A percentile compares a stretch with the other conserved stretches of the same genome.
phyloP scores from a whole-genome alignment of 108 stramenopile species.

The Cyclotella kingstonii region DNA sequence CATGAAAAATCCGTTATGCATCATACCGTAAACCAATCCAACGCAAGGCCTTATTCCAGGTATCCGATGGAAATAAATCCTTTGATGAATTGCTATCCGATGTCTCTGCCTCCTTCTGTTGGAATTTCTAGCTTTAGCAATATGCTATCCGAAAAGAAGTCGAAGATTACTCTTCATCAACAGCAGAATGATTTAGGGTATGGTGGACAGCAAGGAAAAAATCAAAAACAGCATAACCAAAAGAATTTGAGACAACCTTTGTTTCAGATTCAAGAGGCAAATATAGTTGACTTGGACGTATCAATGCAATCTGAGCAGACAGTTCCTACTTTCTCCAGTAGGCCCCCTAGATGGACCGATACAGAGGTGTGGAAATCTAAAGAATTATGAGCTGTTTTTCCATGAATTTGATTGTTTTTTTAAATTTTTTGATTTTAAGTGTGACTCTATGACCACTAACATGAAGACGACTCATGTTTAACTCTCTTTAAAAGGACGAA shows the following conservation, averaged over 20 bases:
- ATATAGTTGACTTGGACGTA: slow-evolving; percentile 1
- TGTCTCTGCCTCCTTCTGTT: not conserved
- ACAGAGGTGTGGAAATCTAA: slow-evolving; percentile 16
- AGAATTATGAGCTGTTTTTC: not conserved
- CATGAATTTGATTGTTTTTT: not conserved
- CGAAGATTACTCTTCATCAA: too few relatives aligned
- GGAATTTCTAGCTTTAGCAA: not conserved
- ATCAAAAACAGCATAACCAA: not conserved
- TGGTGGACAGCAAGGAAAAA: too few relatives aligned
- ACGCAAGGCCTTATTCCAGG: not conserved
- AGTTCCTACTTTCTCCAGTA: slow-evolving; percentile 21
- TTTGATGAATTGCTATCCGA: slow-evolving; percentile 3
- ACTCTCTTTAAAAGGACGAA: slow-evolving; percentile 15
- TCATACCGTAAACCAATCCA: too few relatives aligned
- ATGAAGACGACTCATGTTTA: not conserved
- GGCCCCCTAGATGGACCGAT: slow-evolving; percentile 37
- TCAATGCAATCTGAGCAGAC: slow-evolving; percentile 1
- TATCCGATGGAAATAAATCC: slow-evolving; percentile 9
- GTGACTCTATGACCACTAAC: too few relatives aligned
- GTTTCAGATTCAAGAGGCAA: not conserved
- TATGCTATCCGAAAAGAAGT: not conserved
- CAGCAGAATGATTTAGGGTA: too few relatives aligned
- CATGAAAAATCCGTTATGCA: too few relatives aligned
- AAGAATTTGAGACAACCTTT: not conserved
- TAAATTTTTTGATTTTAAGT: too few relatives aligned